A percentile compares a stretch with the other conserved stretches of the same genome.
Evolutionary conservation across 306 rosid genomes (phyloP).

Genomic region (Styphnolobium japonicum): DNA sequence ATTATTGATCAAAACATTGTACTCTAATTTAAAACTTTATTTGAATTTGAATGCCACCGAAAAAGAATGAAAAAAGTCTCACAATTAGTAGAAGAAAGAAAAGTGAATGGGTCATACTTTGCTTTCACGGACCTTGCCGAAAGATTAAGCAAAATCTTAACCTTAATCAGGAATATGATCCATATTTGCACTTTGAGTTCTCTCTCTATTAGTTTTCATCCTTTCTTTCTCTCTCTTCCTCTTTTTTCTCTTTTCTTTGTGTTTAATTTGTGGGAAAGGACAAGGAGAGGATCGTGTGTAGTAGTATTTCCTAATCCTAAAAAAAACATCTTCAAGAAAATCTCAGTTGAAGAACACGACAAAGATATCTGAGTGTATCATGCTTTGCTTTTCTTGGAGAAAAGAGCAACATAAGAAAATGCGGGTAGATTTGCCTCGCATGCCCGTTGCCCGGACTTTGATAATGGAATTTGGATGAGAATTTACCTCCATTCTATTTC

Average conservation of each 20-base stretch:
- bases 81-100: background rate
- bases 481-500: background rate
- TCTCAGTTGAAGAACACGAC: background rate
- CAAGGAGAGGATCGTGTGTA: background rate
- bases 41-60: too few species aligned
- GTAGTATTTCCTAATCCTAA: background rate
- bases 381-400: background rate
- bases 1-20: too few species aligned
- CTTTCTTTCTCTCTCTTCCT: too few species aligned
- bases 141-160: background rate
- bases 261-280: background rate
- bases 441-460: background rate
- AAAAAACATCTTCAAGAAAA: background rate
- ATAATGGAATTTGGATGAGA: background rate
- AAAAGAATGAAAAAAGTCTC: too few species aligned
- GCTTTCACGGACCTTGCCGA: background rate
- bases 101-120: background rate
- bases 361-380: background rate
- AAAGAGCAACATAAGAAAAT: background rate
- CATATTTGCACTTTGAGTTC: background rate
- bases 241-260: background rate
- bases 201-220: background rate
- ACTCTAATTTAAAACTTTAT: background rate
- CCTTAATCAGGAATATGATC: conserved; percentile 2
- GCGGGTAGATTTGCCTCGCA: background rate